Base-by-base conservation (phyloP, 73 alveolate species). In the Stentor roeselii region DNA sequence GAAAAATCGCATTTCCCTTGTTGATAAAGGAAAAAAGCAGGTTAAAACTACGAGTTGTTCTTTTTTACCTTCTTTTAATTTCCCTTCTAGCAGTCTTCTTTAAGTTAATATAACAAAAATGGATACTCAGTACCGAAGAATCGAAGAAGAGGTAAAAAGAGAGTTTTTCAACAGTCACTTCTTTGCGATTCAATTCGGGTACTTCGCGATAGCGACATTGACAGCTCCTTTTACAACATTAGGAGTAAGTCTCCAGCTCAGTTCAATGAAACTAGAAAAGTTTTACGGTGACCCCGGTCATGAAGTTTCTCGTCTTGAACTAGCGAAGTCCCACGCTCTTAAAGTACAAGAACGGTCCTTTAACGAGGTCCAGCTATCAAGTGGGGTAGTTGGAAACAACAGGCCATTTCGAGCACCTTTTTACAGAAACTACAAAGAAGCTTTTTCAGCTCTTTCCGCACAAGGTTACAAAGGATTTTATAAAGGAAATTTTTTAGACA, bases 381-480 rank as follows among this genome's bases (percentile, higher is more conserved):
- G 60, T 21, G 84, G 84, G n/a, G 41, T 37, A 39, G 30, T 40
- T 1, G 84, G 84, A n/a, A 40, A 34, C 21, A 76, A 76, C 39
- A 32, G 67, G n/a, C 84, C 84, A 27, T 76, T 76, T 41, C 42
- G 84, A 76, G 84, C 84, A 2, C 84, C 84, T 0, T 27, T 37
- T 3, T 76, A 76, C 39, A 34, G 15, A 38, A 41, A 41, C n/a
- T 76, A 76, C 39, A 21, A 67, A 37, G 82, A 76, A 41, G 84
- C 84, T 36, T 37, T 41, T 37, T 27, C n/a, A 37, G 84, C 75
- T 21, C 82, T 76, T 37, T 32, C 84, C 6, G 84, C 60, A 37
- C 74, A 76, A 76, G 84, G 84, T 21, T 76, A 76, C 2, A 78
- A 76, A 76, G 84, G 84, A 1, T 76, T 76, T 41, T 76, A 36